Conservation (phyloP, 2,329 filamentous ascomycete species). For the Polytolypa hystricis region DNA sequence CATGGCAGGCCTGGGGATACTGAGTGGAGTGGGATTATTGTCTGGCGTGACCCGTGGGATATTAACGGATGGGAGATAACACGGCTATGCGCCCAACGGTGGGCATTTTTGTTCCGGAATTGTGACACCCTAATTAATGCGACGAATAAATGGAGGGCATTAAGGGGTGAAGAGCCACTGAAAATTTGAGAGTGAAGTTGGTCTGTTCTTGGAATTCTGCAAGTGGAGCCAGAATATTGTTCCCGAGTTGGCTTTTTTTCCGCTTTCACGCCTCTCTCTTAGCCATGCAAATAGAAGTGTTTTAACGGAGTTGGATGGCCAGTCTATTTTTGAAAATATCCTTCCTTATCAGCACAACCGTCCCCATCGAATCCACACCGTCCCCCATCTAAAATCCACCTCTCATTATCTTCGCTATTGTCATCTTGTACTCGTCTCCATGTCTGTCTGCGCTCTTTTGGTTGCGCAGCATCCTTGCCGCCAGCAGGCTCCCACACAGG, state of each 20-base stretch:
- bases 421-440: constrained; percentile 39
- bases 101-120: neutral
- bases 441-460: constrained; percentile 29
- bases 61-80: neutral
- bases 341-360: constrained; percentile 1
- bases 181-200: no score
- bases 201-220: no score
- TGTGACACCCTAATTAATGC: neutral
- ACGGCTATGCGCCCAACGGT: neutral
- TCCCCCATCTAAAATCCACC: constrained; percentile 37
- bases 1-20: neutral
- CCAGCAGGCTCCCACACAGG: constrained; percentile 34
- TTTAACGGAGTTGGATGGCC: no score
- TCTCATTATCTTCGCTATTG: constrained; percentile 35
- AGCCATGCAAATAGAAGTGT: no score
- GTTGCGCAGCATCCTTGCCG: constrained; percentile 14
- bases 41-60: neutral
- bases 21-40: neutral
- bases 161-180: neutral
- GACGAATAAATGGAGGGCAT: neutral
- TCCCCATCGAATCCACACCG: constrained; percentile 23
- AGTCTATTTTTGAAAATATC: neutral
- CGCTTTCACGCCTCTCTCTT: no score
- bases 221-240: no score
- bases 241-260: no score